Base-by-base conservation (phyloP, 257 asterid genomes). In the Rubia yunnanensis region DNA sequence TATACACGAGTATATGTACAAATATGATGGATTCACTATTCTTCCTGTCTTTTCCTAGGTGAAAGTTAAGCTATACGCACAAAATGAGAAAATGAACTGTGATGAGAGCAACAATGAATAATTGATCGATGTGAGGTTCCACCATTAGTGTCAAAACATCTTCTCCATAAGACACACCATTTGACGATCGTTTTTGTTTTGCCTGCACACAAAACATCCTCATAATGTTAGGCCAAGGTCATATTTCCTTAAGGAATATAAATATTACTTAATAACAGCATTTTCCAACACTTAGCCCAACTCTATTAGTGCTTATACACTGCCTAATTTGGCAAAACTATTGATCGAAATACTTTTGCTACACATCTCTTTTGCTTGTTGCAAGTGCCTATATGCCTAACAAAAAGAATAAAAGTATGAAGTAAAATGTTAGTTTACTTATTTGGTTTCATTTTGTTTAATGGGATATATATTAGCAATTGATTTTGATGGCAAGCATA, bases 71-170 rank as follows among this genome's bases (percentile, higher is more conserved):
- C n/a, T n/a, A n/a, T n/a, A n/a, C n/a, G n/a, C n/a, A n/a, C n/a
- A n/a, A n/a, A n/a, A n/a, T n/a, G n/a, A n/a, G n/a, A n/a, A n/a
- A n/a, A 48, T 85, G 79, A 48, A 86, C 87, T 18, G 89, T 78
- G 44, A 90, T 81, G 57, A 90, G 84, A 69, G 95, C 92, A 76
- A 90, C 78, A n/a, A 90, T 53, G 14, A 90, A 82, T 11, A 86
- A 61, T 46, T 73, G 85, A 76, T 90, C 95, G 23, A 78, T 81
- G 14, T 81, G 63, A 50, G 95, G 74, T 77, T 85, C 97, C 74
- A 87, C 88, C 71, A 39, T 79, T 66, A 90, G 74, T 15, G 75
- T 81, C 18, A 87, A 28, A 1, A 90, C 97, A 77, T 90, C 97
- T 34, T 90, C 83, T 60, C 97, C 97, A 54, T 85, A 67, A 0